Evolutionary conservation across 2,329 filamentous ascomycete genomes (phyloP).

Genomic region (Xylaria sp.): DNA sequence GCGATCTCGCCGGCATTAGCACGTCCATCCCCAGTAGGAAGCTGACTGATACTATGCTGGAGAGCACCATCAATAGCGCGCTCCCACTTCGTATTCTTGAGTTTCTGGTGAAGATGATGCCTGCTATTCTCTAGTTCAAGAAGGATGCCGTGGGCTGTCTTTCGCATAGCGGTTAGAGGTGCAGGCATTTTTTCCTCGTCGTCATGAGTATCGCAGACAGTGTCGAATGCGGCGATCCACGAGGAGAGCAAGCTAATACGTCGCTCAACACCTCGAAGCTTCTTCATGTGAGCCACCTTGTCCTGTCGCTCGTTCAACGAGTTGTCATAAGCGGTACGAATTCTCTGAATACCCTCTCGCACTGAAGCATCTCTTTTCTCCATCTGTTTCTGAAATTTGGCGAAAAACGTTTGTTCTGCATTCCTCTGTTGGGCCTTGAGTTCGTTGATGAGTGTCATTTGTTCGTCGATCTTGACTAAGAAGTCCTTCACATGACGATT

Average conservation of each 20-base stretch:
- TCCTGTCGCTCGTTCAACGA: conserved; percentile 81
- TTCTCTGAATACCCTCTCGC: conserved; percentile 80
- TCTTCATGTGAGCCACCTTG: conserved; percentile 81
- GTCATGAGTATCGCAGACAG: conserved; percentile 77
- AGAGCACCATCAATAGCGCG: conserved; percentile 87
- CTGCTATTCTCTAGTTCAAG: conserved; percentile 89
- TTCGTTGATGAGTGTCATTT: conserved; percentile 96
- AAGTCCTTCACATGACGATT: conserved; percentile 99
- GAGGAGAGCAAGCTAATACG: conserved; percentile 86
- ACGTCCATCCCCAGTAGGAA: conserved; percentile 74
- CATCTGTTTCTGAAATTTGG: conserved; percentile 89
- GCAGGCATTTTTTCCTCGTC: conserved; percentile 74
- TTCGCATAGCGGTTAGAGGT: conserved; percentile 79
- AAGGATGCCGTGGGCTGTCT: conserved; percentile 87
- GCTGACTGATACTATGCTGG: conserved; percentile 82
- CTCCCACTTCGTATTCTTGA: conserved; percentile 87
- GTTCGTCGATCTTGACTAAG: conserved; percentile 98
- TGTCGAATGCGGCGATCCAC: conserved; percentile 93
- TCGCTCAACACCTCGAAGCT: conserved; percentile 82
- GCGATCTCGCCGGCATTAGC: conserved; percentile 74
- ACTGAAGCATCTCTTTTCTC: conserved; percentile 83
- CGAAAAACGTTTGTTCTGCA: conserved; percentile 80
- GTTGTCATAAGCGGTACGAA: conserved; percentile 86
- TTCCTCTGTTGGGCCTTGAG: conserved; percentile 93
- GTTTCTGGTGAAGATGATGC: conserved; percentile 86